These are phyloP conservation scores for Murraya paniculata DNA, from an alignment of 345 rosid genomes.

Conservation along the genomic window DNA sequence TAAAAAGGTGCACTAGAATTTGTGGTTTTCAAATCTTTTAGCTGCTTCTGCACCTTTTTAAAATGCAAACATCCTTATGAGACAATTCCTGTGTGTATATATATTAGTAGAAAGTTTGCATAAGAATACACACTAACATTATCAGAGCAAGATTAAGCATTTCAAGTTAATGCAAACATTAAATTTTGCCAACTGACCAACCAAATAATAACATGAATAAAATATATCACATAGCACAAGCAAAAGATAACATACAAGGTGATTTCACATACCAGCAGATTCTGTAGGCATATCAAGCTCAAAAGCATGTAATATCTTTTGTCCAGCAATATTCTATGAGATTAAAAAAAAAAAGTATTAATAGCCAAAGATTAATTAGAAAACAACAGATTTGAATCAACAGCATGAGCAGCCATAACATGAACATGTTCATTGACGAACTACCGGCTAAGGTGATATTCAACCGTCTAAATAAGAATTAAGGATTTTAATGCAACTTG, in stretches of 20 bases:
- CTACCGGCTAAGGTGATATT: not conserved
- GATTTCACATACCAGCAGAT: conserved; percentile 50
- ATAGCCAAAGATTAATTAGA: conserved; percentile 1
- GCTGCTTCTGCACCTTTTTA: no score
- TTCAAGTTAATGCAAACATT: conserved; percentile 1
- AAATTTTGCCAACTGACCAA: not conserved
- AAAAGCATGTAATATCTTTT: conserved; percentile 49
- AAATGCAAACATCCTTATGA: no score
- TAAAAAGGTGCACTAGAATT: no score
- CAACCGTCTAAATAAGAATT: not conserved
- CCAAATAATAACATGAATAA: not conserved
- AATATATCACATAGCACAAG: not conserved
- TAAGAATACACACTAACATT: not conserved
- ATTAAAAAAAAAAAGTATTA: conserved; percentile 14
- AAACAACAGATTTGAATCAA: conserved; percentile 7
- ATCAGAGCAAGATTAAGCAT: conserved; percentile 1
- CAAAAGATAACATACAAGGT: not conserved
- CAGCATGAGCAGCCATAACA: not conserved
- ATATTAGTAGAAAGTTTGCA: not conserved
- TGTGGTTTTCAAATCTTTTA: no score
- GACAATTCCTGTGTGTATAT: not conserved
- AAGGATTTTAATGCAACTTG: not conserved
- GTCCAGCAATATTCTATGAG: conserved; percentile 34
- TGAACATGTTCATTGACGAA: not conserved
- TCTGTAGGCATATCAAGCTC: conserved; percentile 50